Evolutionary conservation across 1,284 basidiomycete species (phyloP).

Genomic region (Erythrobasidium hasegawianum): DNA sequence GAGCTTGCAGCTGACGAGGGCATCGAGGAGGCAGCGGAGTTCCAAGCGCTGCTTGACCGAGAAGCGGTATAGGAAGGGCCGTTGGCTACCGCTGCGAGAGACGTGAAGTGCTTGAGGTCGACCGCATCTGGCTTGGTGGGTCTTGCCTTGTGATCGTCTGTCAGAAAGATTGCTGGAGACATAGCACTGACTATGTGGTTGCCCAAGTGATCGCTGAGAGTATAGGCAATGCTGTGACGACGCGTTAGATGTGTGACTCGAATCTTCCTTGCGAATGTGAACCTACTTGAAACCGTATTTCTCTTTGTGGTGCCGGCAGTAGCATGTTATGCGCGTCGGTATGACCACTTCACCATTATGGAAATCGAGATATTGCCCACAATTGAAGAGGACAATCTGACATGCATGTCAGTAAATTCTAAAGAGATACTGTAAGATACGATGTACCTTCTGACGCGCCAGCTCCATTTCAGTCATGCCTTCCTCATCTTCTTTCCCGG

Average conservation of each 20-base stretch:
- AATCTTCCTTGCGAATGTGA: too few relatives aligned
- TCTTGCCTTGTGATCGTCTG: slow-evolving; percentile 94
- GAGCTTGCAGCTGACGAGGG: slow-evolving; percentile 26
- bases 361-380: slow-evolving; percentile 85
- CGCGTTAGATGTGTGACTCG: too few relatives aligned
- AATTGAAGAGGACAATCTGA: slow-evolving; percentile 90
- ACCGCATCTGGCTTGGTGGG: slow-evolving; percentile 45
- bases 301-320: slow-evolving; percentile 97
- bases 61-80: slow-evolving; percentile 9
- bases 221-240: slow-evolving; percentile 87
- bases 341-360: slow-evolving; percentile 79
- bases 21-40: slow-evolving; percentile 24
- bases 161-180: slow-evolving; percentile 95
- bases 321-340: slow-evolving; percentile 95
- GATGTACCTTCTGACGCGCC: slow-evolving; percentile 34
- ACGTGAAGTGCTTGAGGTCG: slow-evolving; percentile 23
- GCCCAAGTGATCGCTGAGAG: slow-evolving; percentile 75
- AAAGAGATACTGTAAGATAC: too few relatives aligned
- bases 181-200: slow-evolving; percentile 76
- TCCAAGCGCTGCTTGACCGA: slow-evolving; percentile 19
- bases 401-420: too few relatives aligned
- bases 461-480: slow-evolving; percentile 42
- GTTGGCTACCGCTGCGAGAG: slow-evolving; percentile 24
- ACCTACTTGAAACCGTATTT: slow-evolving; percentile 78
- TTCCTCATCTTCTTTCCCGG: slow-evolving; percentile 63